phyloP scores from a whole-genome alignment of 176 grass and related monocot species.

The Zizania latifolia region DNA sequence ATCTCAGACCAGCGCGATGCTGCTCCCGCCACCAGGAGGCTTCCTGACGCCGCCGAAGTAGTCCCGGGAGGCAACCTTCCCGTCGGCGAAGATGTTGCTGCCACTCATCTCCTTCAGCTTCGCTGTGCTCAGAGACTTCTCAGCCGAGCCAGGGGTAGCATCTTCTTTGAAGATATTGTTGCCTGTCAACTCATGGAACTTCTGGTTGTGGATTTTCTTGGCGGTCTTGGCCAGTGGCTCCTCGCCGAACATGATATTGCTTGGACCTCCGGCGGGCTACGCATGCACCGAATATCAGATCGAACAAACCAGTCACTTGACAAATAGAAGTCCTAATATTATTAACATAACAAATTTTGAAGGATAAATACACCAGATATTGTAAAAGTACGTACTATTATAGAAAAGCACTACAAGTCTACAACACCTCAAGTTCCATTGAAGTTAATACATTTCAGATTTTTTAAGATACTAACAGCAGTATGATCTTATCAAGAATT shows the following conservation, averaged over 20 bases:
- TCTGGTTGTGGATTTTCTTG: constrained; percentile 46
- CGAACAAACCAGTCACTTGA: too few relatives aligned
- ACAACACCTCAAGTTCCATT: too few relatives aligned
- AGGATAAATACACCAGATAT: not conserved
- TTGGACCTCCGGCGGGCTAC: constrained; percentile 30
- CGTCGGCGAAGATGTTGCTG: constrained; percentile 39
- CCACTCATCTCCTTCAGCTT: constrained; percentile 46
- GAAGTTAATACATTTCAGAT: not conserved
- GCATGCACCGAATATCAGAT: not conserved
- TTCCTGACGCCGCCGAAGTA: constrained; percentile 38
- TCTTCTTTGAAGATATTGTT: constrained; percentile 44
- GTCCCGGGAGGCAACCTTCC: constrained; percentile 22
- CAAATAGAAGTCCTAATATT: too few relatives aligned
- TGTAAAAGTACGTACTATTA: too few relatives aligned
- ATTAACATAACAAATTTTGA: not conserved
- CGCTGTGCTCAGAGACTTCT: constrained; percentile 29
- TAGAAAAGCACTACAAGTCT: too few relatives aligned
- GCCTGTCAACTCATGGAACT: constrained; percentile 44
- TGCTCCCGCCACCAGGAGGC: constrained; percentile 42
- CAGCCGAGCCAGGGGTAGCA: constrained; percentile 8
- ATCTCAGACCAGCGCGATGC: constrained; percentile 9
- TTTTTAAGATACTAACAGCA: not conserved
- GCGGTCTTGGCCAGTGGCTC: constrained; percentile 29
- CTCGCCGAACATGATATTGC: constrained; percentile 30
- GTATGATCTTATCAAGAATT: not conserved